phyloP scores from a whole-genome alignment of 2,329 filamentous ascomycete genomes.

The Ceratocystis diversiconidia region DNA sequence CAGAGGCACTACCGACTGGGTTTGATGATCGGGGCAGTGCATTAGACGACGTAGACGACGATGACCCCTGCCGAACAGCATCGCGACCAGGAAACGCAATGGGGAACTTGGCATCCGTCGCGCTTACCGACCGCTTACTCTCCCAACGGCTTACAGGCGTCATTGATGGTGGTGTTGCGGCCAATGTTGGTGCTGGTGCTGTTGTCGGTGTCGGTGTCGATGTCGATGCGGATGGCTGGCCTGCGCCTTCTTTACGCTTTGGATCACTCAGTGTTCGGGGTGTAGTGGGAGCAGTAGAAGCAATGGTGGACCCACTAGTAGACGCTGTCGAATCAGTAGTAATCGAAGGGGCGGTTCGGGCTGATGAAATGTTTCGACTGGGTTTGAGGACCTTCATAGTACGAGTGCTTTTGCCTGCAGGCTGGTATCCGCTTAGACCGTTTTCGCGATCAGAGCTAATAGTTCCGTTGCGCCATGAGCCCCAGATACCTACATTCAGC shows the following conservation, averaged over 20 bases:
- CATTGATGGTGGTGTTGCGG: slow-evolving; percentile 2
- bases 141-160: slow-evolving; percentile 19
- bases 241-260: slow-evolving; percentile 25
- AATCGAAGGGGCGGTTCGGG: slow-evolving; percentile 26
- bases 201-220: not conserved
- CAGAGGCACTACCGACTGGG: slow-evolving; percentile 80
- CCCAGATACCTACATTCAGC: slow-evolving; percentile 43
- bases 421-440: slow-evolving; percentile 51
- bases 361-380: slow-evolving; percentile 47
- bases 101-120: slow-evolving; percentile 11
- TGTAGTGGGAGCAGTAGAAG: slow-evolving; percentile 23
- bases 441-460: slow-evolving; percentile 33
- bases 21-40: slow-evolving; percentile 51
- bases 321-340: not conserved
- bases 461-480: slow-evolving; percentile 52
- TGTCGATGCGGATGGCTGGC: not conserved
- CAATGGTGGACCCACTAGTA: not conserved
- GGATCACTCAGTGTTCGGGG: slow-evolving; percentile 24
- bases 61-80: slow-evolving; percentile 37
- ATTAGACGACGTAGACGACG: slow-evolving; percentile 8
- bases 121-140: slow-evolving; percentile 14
- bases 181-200: not conserved
- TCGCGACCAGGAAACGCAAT: slow-evolving; percentile 34
- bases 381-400: slow-evolving; percentile 88
- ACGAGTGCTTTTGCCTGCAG: slow-evolving; percentile 44